Conservation (phyloP, 2,329 filamentous ascomycete genomes). For the Fusarium cicatricum region DNA sequence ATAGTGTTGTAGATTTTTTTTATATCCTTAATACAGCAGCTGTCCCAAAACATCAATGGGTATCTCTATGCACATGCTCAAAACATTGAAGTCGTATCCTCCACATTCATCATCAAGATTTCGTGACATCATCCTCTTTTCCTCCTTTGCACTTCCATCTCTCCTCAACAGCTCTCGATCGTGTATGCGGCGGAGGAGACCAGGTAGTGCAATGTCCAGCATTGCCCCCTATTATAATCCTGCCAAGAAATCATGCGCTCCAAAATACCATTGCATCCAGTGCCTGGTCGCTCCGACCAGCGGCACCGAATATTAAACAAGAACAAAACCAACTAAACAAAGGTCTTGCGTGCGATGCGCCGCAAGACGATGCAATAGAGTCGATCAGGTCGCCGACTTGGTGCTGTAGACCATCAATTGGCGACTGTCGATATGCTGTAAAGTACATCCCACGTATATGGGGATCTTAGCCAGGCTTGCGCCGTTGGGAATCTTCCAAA, state of each 20-base stretch:
- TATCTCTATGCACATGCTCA: conserved; percentile 46
- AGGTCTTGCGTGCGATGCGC: background rate
- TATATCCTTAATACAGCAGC: background rate
- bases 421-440: conserved; percentile 13
- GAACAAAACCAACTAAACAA: conserved; percentile 13
- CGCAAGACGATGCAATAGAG: conserved; percentile 6
- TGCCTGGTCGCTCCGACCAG: conserved; percentile 42
- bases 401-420: conserved; percentile 17
- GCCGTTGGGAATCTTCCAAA: conserved; percentile 39
- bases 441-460: conserved; percentile 13
- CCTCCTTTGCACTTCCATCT: conserved; percentile 29
- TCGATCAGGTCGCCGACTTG: conserved; percentile 5
- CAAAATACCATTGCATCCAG: conserved; percentile 42
- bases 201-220: conserved; percentile 40
- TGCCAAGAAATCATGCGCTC: conserved; percentile 11
- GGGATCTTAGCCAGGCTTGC: conserved; percentile 34
- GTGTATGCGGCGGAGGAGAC: conserved; percentile 11
- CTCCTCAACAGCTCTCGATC: conserved; percentile 9
- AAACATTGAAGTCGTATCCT: conserved; percentile 36
- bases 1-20: too few species aligned
- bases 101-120: conserved; percentile 40
- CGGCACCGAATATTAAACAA: conserved; percentile 37
- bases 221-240: conserved; percentile 36
- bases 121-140: conserved; percentile 26
- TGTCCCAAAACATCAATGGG: conserved; percentile 41